Evolutionary conservation across 2,329 filamentous ascomycete species (phyloP).

Genomic region (Triangularia setosa): DNA sequence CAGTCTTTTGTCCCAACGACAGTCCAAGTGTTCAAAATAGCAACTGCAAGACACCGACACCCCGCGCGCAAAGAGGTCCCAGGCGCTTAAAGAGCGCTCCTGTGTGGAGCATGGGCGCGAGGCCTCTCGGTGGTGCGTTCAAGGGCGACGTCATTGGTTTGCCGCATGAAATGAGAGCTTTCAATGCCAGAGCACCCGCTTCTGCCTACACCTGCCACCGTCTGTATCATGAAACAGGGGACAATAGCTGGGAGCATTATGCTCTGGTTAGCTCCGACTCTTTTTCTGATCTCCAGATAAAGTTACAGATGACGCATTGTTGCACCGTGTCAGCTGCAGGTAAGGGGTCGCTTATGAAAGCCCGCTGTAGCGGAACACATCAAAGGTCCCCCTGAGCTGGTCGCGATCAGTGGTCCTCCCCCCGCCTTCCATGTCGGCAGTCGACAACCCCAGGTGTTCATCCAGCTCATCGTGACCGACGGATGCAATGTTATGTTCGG

Average conservation of each 20-base stretch:
- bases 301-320: background rate
- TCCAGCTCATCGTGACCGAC: background rate
- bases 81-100: conserved; percentile 27
- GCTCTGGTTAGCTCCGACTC: background rate
- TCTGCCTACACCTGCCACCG: conserved; percentile 13
- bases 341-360: background rate
- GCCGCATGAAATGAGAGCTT: background rate
- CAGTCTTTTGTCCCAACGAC: background rate
- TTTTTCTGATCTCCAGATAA: background rate
- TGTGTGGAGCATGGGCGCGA: conserved; percentile 28
- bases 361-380: background rate
- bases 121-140: conserved; percentile 21
- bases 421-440: background rate
- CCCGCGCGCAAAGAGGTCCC: conserved; percentile 18
- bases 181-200: background rate
- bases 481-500: background rate
- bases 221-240: background rate
- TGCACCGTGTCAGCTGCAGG: background rate
- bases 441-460: background rate
- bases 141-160: conserved; percentile 28
- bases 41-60: conserved; percentile 15
- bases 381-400: background rate
- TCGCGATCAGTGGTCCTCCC: background rate
- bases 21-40: conserved; percentile 23
- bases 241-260: background rate